Percentiles rank a stretch among this genome's conserved stretches.
Conservation (phyloP, 441 rosid species). For the Corymbia citriodora region DNA sequence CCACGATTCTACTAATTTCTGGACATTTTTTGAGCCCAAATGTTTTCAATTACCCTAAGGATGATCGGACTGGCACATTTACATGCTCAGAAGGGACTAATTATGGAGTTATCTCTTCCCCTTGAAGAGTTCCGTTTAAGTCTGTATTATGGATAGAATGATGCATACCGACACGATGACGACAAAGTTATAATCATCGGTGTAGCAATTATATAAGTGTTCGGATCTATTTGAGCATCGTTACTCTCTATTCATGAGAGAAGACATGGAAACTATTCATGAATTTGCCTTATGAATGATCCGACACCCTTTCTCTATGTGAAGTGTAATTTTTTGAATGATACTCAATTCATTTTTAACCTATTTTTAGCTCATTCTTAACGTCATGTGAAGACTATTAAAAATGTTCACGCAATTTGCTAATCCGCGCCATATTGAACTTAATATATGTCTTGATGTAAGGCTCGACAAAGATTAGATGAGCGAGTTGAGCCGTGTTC, state of each 20-base stretch:
- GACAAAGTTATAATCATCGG: background rate
- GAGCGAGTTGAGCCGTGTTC: background rate
- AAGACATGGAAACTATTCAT: too few species aligned
- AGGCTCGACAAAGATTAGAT: background rate
- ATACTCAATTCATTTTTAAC: background rate
- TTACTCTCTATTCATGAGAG: background rate
- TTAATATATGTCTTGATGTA: background rate
- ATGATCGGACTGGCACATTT: background rate
- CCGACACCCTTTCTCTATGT: background rate
- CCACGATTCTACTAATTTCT: background rate
- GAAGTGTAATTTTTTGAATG: background rate
- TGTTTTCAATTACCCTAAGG: background rate
- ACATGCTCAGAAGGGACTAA: background rate
- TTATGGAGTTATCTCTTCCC: background rate
- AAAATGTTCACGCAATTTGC: background rate
- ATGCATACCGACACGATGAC: fast-evolving
- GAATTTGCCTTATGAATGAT: background rate
- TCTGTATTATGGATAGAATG: fast-evolving
- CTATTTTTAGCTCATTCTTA: background rate
- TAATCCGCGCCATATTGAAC: background rate
- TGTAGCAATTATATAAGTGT: background rate
- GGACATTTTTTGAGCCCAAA: background rate
- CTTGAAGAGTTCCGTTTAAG: background rate
- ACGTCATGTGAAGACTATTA: background rate
- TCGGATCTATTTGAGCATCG: background rate